Conservation (phyloP, 2,329 filamentous ascomycete species). For the Colletotrichum lentis region DNA sequence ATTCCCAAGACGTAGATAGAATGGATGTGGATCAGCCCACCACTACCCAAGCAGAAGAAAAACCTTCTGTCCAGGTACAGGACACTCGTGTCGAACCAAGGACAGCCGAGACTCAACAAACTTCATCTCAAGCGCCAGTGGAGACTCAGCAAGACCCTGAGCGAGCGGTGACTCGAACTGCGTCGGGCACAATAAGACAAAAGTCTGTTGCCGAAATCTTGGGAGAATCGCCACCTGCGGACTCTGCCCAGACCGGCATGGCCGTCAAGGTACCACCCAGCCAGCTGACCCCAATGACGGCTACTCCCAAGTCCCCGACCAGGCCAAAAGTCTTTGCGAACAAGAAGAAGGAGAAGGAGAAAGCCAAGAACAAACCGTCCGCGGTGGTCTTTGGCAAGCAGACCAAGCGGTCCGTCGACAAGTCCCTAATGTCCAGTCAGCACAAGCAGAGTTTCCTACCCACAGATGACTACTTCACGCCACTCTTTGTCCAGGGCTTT, state of each 20-base stretch:
- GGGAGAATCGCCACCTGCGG: slow-evolving; percentile 56
- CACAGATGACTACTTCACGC: slow-evolving; percentile 70
- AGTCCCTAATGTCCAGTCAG: slow-evolving; percentile 52
- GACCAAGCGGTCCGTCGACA: slow-evolving; percentile 58
- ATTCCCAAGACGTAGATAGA: slow-evolving; percentile 42
- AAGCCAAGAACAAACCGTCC: slow-evolving; percentile 72
- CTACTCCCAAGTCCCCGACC: slow-evolving; percentile 55
- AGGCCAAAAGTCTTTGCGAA: slow-evolving; percentile 42
- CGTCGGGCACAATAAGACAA: slow-evolving; percentile 73
- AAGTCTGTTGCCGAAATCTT: slow-evolving; percentile 79
- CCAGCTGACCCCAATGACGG: slow-evolving; percentile 53
- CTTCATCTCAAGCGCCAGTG: slow-evolving; percentile 35
- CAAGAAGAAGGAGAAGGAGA: slow-evolving; percentile 63
- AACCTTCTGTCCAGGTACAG: slow-evolving; percentile 15
- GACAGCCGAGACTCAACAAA: slow-evolving; percentile 32
- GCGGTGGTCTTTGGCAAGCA: slow-evolving; percentile 82
- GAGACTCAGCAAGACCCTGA: slow-evolving; percentile 44
- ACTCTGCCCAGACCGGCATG: slow-evolving; percentile 48
- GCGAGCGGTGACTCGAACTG: slow-evolving; percentile 73
- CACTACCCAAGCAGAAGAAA: slow-evolving; percentile 37
- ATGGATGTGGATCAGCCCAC: slow-evolving; percentile 48
- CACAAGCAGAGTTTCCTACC: slow-evolving; percentile 55
- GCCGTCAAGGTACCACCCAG: slow-evolving; percentile 44
- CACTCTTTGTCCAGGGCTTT: slow-evolving; percentile 67
- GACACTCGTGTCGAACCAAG: slow-evolving; percentile 2